These are phyloP conservation scores for Termitomyces bulborhizus DNA, from an alignment of 768 basidiomycete species.

Conservation along the genomic window DNA sequence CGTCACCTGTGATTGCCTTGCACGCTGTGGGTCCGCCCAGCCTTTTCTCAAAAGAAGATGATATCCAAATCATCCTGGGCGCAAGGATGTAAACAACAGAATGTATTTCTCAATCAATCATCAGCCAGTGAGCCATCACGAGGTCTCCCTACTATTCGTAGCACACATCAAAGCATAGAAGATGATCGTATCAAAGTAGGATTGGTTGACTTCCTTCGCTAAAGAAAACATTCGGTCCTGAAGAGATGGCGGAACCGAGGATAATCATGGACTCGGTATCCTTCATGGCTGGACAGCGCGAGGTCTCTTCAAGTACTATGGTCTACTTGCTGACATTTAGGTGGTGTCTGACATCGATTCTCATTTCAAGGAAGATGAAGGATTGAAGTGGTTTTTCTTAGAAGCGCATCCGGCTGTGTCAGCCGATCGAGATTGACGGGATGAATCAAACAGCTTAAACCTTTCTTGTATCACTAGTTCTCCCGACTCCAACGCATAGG, in stretches of 20 bases:
- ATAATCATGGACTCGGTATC: neutral
- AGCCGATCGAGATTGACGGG: neutral
- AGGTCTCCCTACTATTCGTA: neutral
- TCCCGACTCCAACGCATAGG: neutral
- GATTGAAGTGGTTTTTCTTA: neutral
- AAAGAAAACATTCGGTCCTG: neutral
- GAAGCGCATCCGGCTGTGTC: neutral
- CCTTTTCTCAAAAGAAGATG: neutral
- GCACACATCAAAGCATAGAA: constrained; percentile 11
- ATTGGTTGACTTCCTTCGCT: constrained; percentile 7
- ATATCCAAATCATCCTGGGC: constrained; percentile 7
- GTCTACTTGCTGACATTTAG: neutral
- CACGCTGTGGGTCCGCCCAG: constrained; percentile 1
- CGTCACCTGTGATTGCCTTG: neutral
- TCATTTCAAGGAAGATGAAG: neutral
- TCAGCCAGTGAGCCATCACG: neutral
- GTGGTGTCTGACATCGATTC: neutral
- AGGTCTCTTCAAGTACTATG: neutral
- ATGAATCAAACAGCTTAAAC: neutral
- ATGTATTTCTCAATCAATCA: constrained; percentile 5
- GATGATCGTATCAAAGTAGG: constrained; percentile 9
- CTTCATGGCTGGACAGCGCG: neutral
- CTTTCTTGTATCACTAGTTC: too few species aligned
- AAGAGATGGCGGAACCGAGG: neutral
- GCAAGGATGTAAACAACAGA: constrained; percentile 5